phyloP scores from a whole-genome alignment of 495 filamentous ascomycete species.

The Aspergillus kassunensis region DNA sequence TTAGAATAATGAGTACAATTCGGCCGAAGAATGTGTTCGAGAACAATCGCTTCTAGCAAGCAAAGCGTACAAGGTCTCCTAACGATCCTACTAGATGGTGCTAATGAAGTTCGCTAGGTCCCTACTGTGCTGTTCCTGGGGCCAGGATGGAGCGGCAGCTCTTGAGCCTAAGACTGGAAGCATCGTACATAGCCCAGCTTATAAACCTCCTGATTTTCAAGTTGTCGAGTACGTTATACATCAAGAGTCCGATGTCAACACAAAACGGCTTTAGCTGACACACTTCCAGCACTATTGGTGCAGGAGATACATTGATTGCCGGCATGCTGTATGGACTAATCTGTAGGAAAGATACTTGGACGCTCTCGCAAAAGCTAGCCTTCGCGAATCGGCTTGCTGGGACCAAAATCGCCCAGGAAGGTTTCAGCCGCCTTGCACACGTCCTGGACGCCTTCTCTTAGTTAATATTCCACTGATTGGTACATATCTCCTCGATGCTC shows the following conservation, averaged over 20 bases:
- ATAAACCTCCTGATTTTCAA: slow-evolving; percentile 31
- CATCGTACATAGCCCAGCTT: slow-evolving; percentile 44
- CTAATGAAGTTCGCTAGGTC: slow-evolving; percentile 34
- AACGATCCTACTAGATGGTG: background rate
- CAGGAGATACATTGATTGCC: slow-evolving; percentile 73
- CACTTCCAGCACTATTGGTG: slow-evolving; percentile 56
- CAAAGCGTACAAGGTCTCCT: slow-evolving; percentile 39
- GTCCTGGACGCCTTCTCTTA: slow-evolving; percentile 15
- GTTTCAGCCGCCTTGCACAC: slow-evolving; percentile 52
- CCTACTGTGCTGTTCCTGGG: slow-evolving; percentile 65
- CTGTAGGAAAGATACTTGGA: slow-evolving; percentile 49
- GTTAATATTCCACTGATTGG: background rate
- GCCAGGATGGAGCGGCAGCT: slow-evolving; percentile 53
- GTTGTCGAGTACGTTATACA: slow-evolving; percentile 54
- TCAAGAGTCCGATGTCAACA: background rate
- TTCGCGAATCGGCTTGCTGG: slow-evolving; percentile 68
- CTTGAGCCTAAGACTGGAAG: slow-evolving; percentile 36
- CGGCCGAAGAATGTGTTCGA: slow-evolving; percentile 46
- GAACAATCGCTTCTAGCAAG: slow-evolving; percentile 38
- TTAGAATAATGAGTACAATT: slow-evolving; percentile 43
- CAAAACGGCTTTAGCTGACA: slow-evolving; percentile 13
- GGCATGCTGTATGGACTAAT: slow-evolving; percentile 62
- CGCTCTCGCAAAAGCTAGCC: slow-evolving; percentile 44
- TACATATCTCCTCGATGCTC: no score
- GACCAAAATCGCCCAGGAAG: slow-evolving; percentile 62